These are phyloP conservation scores for Solanum tarapatanum DNA, from an alignment of 257 asterid genomes.

Conservation along the genomic window DNA sequence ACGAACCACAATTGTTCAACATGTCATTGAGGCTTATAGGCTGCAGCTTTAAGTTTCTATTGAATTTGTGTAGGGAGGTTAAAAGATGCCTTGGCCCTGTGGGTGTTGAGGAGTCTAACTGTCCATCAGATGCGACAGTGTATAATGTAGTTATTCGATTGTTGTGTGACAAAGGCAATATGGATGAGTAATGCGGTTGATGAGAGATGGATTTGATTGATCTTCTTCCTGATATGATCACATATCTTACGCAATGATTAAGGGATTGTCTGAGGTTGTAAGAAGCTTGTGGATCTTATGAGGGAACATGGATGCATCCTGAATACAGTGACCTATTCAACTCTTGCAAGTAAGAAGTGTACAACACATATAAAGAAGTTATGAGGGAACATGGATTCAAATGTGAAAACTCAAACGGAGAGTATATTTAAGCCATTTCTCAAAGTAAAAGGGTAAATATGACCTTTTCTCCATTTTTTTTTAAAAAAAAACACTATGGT, in stretches of 20 bases:
- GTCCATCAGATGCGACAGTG: too few species aligned
- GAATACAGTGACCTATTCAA: slow-evolving; percentile 43
- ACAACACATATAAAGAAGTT: background rate
- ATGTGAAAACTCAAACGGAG: background rate
- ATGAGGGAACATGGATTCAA: background rate
- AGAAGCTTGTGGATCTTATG: slow-evolving; percentile 48
- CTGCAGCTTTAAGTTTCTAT: too few species aligned
- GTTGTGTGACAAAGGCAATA: slow-evolving; percentile 29
- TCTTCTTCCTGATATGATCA: slow-evolving; percentile 60
- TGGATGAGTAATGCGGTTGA: slow-evolving; percentile 49
- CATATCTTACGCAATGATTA: slow-evolving; percentile 28
- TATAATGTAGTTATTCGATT: slow-evolving; percentile 21
- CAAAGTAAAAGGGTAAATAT: background rate
- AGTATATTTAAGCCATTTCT: background rate
- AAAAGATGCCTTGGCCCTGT: too few species aligned
- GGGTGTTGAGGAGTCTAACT: too few species aligned
- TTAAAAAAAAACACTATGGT: background rate
- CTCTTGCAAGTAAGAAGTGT: slow-evolving; percentile 1
- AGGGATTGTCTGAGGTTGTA: slow-evolving; percentile 41
- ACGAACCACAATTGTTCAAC: too few species aligned
- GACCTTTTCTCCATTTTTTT: background rate
- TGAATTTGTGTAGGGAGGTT: too few species aligned
- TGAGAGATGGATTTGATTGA: slow-evolving; percentile 63
- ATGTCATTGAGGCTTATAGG: too few species aligned
- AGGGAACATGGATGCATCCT: slow-evolving; percentile 49